Evolutionary conservation across 2,329 filamentous ascomycete species (phyloP), one percentile per base, ranked within the genome.

Genomic region (Cephalotrichum gorgonifer): DNA sequence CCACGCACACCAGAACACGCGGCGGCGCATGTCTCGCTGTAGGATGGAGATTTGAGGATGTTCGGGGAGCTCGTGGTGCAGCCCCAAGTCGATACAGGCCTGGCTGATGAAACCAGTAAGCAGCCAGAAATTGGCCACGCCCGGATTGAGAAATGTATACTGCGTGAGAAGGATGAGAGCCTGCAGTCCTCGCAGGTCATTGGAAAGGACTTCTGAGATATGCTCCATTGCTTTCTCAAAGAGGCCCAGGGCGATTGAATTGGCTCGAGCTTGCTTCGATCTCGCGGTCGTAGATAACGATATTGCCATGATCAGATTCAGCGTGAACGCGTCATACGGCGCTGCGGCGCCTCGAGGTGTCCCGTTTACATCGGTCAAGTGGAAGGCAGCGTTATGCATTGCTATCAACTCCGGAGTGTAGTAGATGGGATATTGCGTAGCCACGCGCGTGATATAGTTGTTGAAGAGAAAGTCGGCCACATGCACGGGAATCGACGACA

Each of bases 381-480:
- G 44, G 6, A 47, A 28, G n/a, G 25, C 28, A 15, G 6, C 15
- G 2, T 23, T 30, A 17, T 35, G 33, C 20, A 26, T 28, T 12
- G 28, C 28, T 8, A 26, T 35, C 22, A 47, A 31, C 22, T 27
- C 22, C 20, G 22, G 22, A n/a, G 22, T 27, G 30, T 47, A 27
- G 44, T 28, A 35, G 22, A 47, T 35, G 3, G 44, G 44, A 12
- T 47, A 47, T 4, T 26, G 20, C 30, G 44, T 14, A 6, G 26
- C 26, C 8, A 27, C 22, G 8, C 44, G 22, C 8, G 27, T 28
- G 22, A 47, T 31, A 23, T 47, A 47, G 17, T 28, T 27, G 7
- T 47, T 23, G 44, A 47, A 27, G 17, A 47, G 33, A 35, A 47
- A 47, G 44, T 47, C 44, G 9, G 44, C 44, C 14, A 47, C 44